Conservation (phyloP, 345 rosid species). For the Luvunga scandens region DNA sequence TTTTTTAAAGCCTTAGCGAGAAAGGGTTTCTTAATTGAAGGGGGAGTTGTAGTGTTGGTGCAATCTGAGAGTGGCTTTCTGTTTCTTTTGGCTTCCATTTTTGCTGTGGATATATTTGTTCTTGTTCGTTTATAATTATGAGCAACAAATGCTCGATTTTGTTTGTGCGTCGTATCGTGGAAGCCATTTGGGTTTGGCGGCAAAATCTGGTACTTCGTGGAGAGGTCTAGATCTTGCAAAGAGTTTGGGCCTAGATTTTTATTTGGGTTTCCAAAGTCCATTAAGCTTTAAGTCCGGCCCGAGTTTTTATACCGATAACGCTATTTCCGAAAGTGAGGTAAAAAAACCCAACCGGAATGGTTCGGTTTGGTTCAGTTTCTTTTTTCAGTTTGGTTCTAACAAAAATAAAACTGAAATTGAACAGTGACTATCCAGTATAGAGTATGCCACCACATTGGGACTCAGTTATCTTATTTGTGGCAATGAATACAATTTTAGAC, state of each 20-base stretch:
- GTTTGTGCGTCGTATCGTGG: neutral
- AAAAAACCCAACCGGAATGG: too few relatives aligned
- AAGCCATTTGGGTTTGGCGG: neutral
- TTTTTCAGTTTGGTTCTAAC: too few relatives aligned
- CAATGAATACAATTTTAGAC: too few relatives aligned
- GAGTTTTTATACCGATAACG: neutral
- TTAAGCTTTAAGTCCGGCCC: neutral
- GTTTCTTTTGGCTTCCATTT: conserved; percentile 1
- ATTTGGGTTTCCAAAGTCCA: neutral
- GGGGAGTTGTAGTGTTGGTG: conserved; percentile 29
- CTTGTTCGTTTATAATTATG: neutral
- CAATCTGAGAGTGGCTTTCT: conserved; percentile 40
- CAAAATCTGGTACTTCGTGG: neutral
- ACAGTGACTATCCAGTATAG: too few relatives aligned
- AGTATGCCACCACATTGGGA: too few relatives aligned
- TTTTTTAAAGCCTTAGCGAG: neutral
- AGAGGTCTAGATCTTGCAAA: neutral
- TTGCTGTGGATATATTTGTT: neutral
- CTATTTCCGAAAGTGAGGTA: too few relatives aligned
- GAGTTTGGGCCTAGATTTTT: neutral
- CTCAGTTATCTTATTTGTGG: too few relatives aligned
- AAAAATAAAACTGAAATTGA: too few relatives aligned
- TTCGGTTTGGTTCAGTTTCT: too few relatives aligned
- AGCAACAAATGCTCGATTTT: neutral
- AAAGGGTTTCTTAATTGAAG: conserved; percentile 11